These are phyloP conservation scores for Posidonia australis DNA, from an alignment of 106 monocot genomes.

Conservation along the genomic window DNA sequence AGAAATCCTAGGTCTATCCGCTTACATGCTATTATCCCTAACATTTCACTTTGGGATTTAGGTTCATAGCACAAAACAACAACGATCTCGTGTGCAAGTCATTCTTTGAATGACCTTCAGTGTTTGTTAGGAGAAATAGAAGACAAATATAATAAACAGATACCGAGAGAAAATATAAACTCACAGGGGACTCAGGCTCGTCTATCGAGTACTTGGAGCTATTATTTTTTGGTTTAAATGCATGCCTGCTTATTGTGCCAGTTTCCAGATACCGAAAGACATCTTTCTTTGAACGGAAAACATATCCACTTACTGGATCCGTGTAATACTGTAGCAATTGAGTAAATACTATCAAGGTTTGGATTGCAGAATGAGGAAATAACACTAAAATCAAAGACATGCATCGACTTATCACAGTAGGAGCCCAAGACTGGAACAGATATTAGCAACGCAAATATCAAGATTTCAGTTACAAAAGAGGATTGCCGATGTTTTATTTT, in stretches of 20 bases:
- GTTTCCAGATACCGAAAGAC: slow-evolving; percentile 28
- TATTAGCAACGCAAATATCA: too few species aligned
- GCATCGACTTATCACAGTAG: neutral
- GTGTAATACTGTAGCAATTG: slow-evolving; percentile 35
- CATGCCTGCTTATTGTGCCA: slow-evolving; percentile 19
- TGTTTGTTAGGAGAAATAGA: too few species aligned
- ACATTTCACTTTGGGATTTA: too few species aligned
- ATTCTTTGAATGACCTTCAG: too few species aligned
- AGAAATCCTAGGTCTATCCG: too few species aligned
- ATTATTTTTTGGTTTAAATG: slow-evolving; percentile 10
- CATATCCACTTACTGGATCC: slow-evolving; percentile 36
- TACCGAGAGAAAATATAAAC: neutral
- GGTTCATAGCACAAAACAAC: too few species aligned
- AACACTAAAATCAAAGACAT: neutral
- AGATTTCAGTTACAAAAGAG: too few species aligned
- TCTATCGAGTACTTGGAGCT: slow-evolving; percentile 3
- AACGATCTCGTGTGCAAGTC: too few species aligned
- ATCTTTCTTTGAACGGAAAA: slow-evolving; percentile 37
- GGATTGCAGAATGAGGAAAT: neutral
- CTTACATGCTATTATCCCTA: too few species aligned
- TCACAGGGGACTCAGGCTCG: slow-evolving; percentile 16
- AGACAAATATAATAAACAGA: too few species aligned
- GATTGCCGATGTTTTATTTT: too few species aligned
- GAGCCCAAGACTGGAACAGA: neutral
- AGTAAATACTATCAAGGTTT: neutral